Base-by-base conservation (phyloP, 805 yeast species). In the Cyberlindnera suaveolens region DNA sequence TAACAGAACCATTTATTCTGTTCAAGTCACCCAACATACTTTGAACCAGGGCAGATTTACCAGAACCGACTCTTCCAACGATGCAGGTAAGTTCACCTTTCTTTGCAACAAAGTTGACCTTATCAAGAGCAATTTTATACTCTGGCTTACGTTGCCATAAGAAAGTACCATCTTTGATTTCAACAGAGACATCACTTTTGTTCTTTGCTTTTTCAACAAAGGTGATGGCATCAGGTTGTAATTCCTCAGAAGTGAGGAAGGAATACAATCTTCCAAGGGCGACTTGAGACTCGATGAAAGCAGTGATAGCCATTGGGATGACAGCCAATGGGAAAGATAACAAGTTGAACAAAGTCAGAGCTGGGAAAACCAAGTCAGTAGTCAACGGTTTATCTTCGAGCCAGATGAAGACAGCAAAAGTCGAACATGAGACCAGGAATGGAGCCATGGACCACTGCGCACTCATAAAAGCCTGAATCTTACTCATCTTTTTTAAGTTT, bases 331-430 rank as follows among this genome's bases (percentile, higher is more conserved):
- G 99, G 78, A 93, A 93, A 0, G 85, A 74, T 46, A 93, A 74
- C 59, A 93, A 69, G 62, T 91, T 93, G 72, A 91, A 93, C 41
- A 90, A 71, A 7, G 96, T 75, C 44, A 88, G 71, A 3, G 97
- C 95, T 26, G 96, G 89, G 70, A 91, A 85, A 6, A 93, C 96
- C 49, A 90, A 72, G 53, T 93, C 98, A 1, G 97, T 85, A 1
- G 91, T 75, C 57, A 93, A 74, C 30, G 95, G 89, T 39, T 63
- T 69, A 46, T 68, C 65, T 43, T 79, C 74, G 31, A 78, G 64
- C 42, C 74, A 70, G 19, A 84, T 81, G 60, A 82, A 95, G 14
- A 82, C 71, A 3, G 85, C 96, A 70, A 93, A 93, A 0, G 98
- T 90, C 1, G 86, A 76, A 60, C 95, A 83, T 39, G 95, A 82